Evolutionary conservation across 1,284 basidiomycete genomes (phyloP).

Genomic region (Heimioporus retisporus): DNA sequence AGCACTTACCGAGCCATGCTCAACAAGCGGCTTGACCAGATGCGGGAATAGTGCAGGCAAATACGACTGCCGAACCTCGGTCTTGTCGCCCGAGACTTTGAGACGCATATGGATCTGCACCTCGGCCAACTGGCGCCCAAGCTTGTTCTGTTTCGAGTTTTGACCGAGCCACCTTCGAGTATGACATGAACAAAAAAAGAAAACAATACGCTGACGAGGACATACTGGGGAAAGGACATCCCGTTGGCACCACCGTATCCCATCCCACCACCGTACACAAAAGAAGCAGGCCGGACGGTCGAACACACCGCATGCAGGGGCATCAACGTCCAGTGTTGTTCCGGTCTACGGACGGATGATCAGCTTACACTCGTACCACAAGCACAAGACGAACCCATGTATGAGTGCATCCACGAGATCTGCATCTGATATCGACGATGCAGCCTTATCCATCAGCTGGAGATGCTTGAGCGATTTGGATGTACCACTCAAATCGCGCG

Average conservation of each 20-base stretch:
- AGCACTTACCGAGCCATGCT: constrained; percentile 68
- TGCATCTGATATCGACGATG: constrained; percentile 94
- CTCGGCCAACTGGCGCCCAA: constrained; percentile 86
- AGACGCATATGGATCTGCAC: constrained; percentile 97
- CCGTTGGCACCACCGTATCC: constrained; percentile 76
- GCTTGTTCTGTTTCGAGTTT: constrained; percentile 93
- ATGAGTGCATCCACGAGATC: constrained; percentile 97
- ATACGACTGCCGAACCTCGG: constrained; percentile 93
- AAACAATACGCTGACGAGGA: constrained; percentile 24
- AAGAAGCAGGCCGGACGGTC: constrained; percentile 87
- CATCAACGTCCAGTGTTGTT: constrained; percentile 98
- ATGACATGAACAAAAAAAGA: constrained; percentile 16
- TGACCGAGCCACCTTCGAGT: constrained; percentile 91
- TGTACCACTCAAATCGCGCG: constrained; percentile 69
- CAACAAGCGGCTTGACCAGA: constrained; percentile 84
- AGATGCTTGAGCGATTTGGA: constrained; percentile 79
- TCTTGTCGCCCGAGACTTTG: constrained; percentile 89
- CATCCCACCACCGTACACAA: constrained; percentile 78
- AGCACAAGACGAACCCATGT: constrained; percentile 75
- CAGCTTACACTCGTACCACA: neutral
- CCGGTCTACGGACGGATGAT: constrained; percentile 63
- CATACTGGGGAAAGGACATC: constrained; percentile 87
- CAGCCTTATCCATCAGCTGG: constrained; percentile 88
- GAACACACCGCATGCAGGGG: constrained; percentile 95
- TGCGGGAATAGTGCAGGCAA: constrained; percentile 87